Evolutionary conservation across 371 early-diverging fungal genomes (phyloP), one percentile per base, ranked within the genome.

Genomic region (Catenaria anguillulae): DNA sequence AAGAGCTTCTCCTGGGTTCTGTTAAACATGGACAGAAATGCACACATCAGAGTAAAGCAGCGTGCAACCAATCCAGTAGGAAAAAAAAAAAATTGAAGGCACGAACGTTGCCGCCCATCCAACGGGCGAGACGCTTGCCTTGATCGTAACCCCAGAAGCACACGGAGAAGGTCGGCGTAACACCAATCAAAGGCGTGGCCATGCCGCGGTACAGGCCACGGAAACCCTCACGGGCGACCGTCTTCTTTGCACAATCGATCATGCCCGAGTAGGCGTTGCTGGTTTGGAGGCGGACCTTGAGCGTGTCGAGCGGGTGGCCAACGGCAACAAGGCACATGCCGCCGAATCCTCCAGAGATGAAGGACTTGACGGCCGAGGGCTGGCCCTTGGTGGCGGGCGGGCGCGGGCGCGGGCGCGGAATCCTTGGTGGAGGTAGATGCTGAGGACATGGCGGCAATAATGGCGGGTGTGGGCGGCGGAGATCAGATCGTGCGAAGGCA

Each of bases 201-300:
- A 64, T 56, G 31, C 64, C 64, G 15, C 64, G 50, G 60, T 60
- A 64, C 26, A 64, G 56, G n/a, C 64, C 64, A 31, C 60, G 35
- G 0, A 60, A 33, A 0, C 64, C 64, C 33, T 64, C 64, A 6
- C 21, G 26, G 23, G 82, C 86, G 55, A 95, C 68, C 31, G 90
- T 92, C 75, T 91, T 81, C 72, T 82, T 81, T 76, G 92, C 85
- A 71, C 89, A 90, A 71, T 97, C 93, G 40, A 84, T 70, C 23
- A 90, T 84, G 67, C 88, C 92, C 65, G 77, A 87, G 82, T 94
- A 93, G 66, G 84, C 79, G 56, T 84, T 76, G 65, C 81, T 81
- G 33, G 97, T 95, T 70, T 97, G 97, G 67, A 97, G 80, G 61
- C 94, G 85, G 52, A 96, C 92, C 79, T 89, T 89, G 71, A 88